A percentile compares a stretch with the other conserved stretches of the same genome.
phyloP scores from a whole-genome alignment of 1,284 basidiomycete species.

The Boletellus dicymbophilus region DNA sequence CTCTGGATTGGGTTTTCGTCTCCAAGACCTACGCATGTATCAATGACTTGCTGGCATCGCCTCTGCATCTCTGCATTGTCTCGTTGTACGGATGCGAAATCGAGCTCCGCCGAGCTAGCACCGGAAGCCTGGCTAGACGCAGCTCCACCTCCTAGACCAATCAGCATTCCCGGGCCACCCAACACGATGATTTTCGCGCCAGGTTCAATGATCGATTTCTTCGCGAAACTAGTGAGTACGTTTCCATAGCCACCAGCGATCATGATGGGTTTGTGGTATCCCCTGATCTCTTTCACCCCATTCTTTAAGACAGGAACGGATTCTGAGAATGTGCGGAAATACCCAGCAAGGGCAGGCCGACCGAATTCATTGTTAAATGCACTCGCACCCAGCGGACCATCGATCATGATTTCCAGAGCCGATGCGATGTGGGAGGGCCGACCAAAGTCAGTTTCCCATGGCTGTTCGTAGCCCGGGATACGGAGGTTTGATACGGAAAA shows the following conservation, averaged over 20 bases:
- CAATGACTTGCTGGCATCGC: slow-evolving; percentile 96
- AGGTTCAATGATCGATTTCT: slow-evolving; percentile 73
- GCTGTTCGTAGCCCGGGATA: slow-evolving; percentile 85
- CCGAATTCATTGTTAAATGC: slow-evolving; percentile 99
- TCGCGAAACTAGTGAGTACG: slow-evolving; percentile 81
- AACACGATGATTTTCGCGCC: slow-evolving; percentile 91
- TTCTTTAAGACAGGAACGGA: slow-evolving; percentile 52
- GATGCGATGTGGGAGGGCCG: slow-evolving; percentile 91
- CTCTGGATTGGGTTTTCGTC: slow-evolving; percentile 86
- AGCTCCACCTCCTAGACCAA: slow-evolving; percentile 96
- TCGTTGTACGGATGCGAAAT: slow-evolving; percentile 97
- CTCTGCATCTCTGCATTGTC: slow-evolving; percentile 99
- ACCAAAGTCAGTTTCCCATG: slow-evolving; percentile 94
- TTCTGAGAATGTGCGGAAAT: slow-evolving; percentile 90
- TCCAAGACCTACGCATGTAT: slow-evolving; percentile 77
- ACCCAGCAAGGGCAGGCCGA: slow-evolving; percentile 82
- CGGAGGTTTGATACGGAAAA: slow-evolving; percentile 96
- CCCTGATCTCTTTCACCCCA: slow-evolving; percentile 65
- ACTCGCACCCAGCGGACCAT: slow-evolving; percentile 92
- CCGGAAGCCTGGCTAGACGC: slow-evolving; percentile 93
- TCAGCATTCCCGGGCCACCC: slow-evolving; percentile 97
- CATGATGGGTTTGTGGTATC: slow-evolving; percentile 99
- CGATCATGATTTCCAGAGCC: slow-evolving; percentile 96
- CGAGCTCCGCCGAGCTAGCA: slow-evolving; percentile 86
- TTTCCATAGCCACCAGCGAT: slow-evolving; percentile 97